Evolutionary conservation across 257 asterid species (phyloP).

Genomic region (Solanum medicagineum): DNA sequence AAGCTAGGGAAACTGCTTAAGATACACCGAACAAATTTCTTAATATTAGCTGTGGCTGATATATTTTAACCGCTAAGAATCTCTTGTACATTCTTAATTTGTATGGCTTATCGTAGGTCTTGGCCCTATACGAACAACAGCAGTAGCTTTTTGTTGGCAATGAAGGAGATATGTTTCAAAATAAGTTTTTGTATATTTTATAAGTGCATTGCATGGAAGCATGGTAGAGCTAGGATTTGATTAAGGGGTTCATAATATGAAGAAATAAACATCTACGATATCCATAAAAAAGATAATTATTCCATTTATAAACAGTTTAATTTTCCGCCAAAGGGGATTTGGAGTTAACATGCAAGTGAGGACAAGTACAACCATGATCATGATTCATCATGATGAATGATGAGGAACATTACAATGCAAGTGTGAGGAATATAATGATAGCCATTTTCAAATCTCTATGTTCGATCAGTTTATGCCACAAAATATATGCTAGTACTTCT

Average conservation of each 20-base stretch:
- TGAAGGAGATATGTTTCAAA: background rate
- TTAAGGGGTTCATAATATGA: too few relatives aligned
- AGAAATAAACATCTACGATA: too few relatives aligned
- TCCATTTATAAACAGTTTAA: too few relatives aligned
- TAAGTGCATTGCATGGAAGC: background rate
- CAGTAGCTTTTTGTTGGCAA: background rate
- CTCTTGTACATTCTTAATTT: background rate
- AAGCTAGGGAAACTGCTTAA: background rate
- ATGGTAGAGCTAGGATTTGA: too few relatives aligned
- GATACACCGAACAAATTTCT: background rate
- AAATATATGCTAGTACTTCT: background rate
- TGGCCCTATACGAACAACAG: background rate
- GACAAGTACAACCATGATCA: background rate
- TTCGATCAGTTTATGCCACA: background rate
- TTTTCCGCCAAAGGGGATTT: too few relatives aligned
- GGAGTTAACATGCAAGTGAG: background rate
- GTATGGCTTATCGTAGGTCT: background rate
- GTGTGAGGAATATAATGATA: background rate
- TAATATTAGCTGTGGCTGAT: background rate
- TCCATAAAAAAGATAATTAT: too few relatives aligned
- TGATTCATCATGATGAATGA: background rate
- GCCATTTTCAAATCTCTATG: background rate
- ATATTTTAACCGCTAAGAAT: background rate
- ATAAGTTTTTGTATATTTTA: background rate
- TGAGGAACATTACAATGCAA: too few relatives aligned